These are phyloP conservation scores for Metarhizium brunneum DNA, from an alignment of 2,329 filamentous ascomycete species.

Conservation along the genomic window DNA sequence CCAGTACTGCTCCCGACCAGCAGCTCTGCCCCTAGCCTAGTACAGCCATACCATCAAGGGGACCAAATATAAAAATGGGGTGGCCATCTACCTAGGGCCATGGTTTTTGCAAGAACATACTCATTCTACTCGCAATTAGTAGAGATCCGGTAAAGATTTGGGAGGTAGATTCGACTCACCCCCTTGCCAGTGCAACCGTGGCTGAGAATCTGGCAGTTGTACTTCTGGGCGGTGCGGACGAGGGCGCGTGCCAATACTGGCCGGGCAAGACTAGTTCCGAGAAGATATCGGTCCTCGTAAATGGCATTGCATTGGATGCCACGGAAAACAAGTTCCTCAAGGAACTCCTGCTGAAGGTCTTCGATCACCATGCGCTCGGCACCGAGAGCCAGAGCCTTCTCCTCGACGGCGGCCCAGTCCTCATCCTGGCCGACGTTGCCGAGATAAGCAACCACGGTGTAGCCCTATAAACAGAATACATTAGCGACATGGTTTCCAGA, in stretches of 20 bases:
- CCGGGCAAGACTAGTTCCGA: slow-evolving; percentile 48
- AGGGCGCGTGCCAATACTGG: slow-evolving; percentile 57
- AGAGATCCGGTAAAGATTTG: not conserved
- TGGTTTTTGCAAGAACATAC: too few species aligned
- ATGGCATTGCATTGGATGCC: slow-evolving; percentile 60
- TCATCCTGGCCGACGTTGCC: slow-evolving; percentile 42
- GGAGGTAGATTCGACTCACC: not conserved
- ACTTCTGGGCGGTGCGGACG: slow-evolving; percentile 33
- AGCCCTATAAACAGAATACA: too few species aligned
- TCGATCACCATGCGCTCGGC: slow-evolving; percentile 34
- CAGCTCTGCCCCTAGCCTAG: too few species aligned
- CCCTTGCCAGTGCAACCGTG: slow-evolving; percentile 30
- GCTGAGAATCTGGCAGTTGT: slow-evolving; percentile 28
- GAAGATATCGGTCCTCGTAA: slow-evolving; percentile 43
- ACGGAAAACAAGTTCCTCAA: slow-evolving; percentile 67
- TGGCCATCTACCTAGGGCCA: too few species aligned
- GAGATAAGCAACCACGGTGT: too few species aligned
- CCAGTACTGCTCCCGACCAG: too few species aligned
- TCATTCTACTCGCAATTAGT: not conserved
- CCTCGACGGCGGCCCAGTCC: slow-evolving; percentile 57
- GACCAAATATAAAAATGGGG: too few species aligned
- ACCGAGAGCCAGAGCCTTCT: slow-evolving; percentile 41
- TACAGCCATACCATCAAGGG: too few species aligned
- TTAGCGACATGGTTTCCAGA: too few species aligned
- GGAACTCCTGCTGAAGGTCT: slow-evolving; percentile 60